Percentiles rank a stretch among this genome's conserved stretches.
These are phyloP conservation scores for Puccinia hordei DNA, from an alignment of 1,284 basidiomycete species.

Conservation along the genomic window DNA sequence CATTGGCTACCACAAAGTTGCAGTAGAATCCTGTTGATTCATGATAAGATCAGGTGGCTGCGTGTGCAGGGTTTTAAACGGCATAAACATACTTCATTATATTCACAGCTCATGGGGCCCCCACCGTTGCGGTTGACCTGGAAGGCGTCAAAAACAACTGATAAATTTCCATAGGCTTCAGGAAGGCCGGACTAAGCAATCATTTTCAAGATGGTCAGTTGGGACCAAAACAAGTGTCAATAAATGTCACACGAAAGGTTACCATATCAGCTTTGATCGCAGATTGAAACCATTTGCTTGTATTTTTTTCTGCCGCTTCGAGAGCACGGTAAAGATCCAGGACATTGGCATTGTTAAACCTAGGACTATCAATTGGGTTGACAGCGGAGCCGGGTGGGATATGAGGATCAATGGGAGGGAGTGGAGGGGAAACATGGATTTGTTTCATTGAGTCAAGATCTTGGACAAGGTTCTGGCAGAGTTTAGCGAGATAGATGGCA, in stretches of 20 bases:
- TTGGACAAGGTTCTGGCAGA: constrained; percentile 40
- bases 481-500: constrained; percentile 25
- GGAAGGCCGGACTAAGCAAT: constrained; percentile 89
- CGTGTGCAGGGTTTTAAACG: no score
- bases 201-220: background rate
- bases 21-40: no score
- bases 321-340: constrained; percentile 59
- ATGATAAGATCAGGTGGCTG: no score
- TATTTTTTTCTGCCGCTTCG: constrained; percentile 83
- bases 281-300: constrained; percentile 89
- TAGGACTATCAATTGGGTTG: background rate
- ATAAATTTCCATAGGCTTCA: constrained; percentile 95
- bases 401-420: background rate
- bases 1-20: no score
- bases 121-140: no score
- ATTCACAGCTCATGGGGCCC: no score
- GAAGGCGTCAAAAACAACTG: no score
- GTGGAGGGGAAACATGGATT: constrained; percentile 29
- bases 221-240: background rate
- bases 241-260: constrained; percentile 39
- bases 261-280: constrained; percentile 87
- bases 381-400: background rate
- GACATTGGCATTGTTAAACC: constrained; percentile 36
- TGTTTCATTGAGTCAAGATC: constrained; percentile 43
- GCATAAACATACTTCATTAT: no score